These are phyloP conservation scores for Clonostachys sp. DNA, from an alignment of 2,329 filamentous ascomycete genomes.

Conservation along the genomic window DNA sequence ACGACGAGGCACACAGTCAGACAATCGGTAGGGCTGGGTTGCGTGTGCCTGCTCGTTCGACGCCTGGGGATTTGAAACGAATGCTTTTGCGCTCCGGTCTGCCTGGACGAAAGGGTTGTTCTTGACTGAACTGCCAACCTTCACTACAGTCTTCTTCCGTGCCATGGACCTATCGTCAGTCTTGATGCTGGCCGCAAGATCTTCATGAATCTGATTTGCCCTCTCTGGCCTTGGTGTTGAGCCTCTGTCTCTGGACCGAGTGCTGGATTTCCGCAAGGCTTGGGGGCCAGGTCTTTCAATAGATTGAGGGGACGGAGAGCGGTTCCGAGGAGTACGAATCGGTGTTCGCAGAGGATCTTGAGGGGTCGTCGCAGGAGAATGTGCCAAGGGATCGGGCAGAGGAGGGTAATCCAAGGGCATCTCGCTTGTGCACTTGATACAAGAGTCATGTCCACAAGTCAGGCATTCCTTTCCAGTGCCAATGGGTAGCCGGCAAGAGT, in stretches of 20 bases:
- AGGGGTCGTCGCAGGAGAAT: neutral
- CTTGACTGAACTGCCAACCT: constrained; percentile 10
- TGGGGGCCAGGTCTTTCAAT: neutral
- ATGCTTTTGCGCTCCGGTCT: constrained; percentile 14
- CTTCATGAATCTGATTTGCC: no score
- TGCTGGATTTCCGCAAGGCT: neutral
- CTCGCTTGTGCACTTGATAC: constrained; percentile 37
- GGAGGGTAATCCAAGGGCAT: constrained; percentile 4
- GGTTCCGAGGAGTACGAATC: no score
- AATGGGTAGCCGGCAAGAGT: constrained; percentile 40
- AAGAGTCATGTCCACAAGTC: constrained; percentile 46
- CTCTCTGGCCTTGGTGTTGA: neutral
- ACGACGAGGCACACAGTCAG: constrained; percentile 20
- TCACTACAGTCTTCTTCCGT: constrained; percentile 3
- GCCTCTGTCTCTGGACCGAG: neutral
- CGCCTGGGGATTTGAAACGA: constrained; percentile 11
- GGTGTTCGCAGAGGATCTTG: neutral
- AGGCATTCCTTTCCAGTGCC: constrained; percentile 31
- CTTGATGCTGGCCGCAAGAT: neutral
- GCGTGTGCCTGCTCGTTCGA: constrained; percentile 10
- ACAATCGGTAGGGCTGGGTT: constrained; percentile 11
- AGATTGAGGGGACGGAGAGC: no score
- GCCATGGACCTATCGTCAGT: neutral
- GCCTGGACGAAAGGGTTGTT: constrained; percentile 25
- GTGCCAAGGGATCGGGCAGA: neutral